Evolutionary conservation across 768 basidiomycete genomes (phyloP).

Genomic region (Phylloporus sp.): DNA sequence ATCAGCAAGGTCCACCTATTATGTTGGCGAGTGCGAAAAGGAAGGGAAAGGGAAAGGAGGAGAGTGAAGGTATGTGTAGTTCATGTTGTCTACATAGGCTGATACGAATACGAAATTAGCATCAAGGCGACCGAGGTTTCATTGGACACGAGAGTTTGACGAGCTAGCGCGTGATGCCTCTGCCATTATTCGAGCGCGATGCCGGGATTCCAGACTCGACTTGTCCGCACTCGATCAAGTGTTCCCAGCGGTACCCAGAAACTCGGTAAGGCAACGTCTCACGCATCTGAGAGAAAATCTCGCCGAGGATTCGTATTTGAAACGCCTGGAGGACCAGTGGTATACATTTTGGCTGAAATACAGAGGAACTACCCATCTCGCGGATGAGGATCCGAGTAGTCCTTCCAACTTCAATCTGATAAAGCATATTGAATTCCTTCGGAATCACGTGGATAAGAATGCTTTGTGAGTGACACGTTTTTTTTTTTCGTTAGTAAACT

Average conservation of each 20-base stretch:
- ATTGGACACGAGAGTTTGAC: conserved; percentile 85
- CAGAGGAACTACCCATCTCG: conserved; percentile 61
- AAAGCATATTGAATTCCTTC: conserved; percentile 76
- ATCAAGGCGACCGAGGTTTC: conserved; percentile 62
- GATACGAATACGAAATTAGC: conserved; percentile 9
- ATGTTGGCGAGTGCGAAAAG: conserved; percentile 33
- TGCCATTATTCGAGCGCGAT: conserved; percentile 77
- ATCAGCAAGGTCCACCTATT: conserved; percentile 47
- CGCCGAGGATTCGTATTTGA: conserved; percentile 71
- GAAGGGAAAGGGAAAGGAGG: conserved; percentile 28
- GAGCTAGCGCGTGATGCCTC: conserved; percentile 85
- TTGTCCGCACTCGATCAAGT: conserved; percentile 74
- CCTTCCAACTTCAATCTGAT: conserved; percentile 75
- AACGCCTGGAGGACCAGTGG: conserved; percentile 80
- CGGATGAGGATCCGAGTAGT: conserved; percentile 66
- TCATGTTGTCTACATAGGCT: not conserved
- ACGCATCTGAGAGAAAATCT: conserved; percentile 55
- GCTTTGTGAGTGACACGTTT: conserved; percentile 59
- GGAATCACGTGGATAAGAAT: conserved; percentile 80
- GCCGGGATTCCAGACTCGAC: conserved; percentile 60
- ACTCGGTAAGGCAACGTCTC: conserved; percentile 68
- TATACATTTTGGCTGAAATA: conserved; percentile 70
- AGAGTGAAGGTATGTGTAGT: conserved; percentile 26
- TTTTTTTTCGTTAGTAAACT: conserved; percentile 2
- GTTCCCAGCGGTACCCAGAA: conserved; percentile 72